Evolutionary conservation across 2,329 filamentous ascomycete genomes (phyloP).

Genomic region (Aureobasidium melanogenum): DNA sequence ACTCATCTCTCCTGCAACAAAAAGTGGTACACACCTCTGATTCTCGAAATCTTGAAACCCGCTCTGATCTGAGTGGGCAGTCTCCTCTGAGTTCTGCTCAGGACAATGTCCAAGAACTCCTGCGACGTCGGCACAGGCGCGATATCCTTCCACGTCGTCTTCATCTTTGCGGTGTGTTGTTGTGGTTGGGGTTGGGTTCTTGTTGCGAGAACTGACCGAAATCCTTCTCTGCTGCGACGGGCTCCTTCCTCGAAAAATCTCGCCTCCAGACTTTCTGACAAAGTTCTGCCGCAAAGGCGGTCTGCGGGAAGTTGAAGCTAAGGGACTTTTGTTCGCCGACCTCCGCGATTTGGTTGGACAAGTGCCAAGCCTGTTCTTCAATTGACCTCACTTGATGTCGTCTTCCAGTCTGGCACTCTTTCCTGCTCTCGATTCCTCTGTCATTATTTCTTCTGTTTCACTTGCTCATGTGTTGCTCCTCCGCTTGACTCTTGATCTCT

Average conservation of each 20-base stretch:
- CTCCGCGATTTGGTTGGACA: not conserved
- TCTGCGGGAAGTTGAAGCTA: not conserved
- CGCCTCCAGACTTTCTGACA: conserved; percentile 2
- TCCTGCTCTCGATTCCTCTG: too few relatives aligned
- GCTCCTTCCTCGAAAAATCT: not conserved
- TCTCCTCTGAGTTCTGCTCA: conserved; percentile 85
- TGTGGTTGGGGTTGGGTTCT: not conserved
- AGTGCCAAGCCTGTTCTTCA: not conserved
- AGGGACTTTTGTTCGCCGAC: not conserved
- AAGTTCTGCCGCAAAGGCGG: conserved; percentile 4
- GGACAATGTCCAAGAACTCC: conserved; percentile 96
- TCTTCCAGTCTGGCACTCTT: not conserved
- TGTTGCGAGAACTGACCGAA: conserved; percentile 5
- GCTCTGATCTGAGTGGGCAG: conserved; percentile 92
- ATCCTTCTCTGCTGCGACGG: not conserved
- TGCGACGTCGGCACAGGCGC: conserved; percentile 63
- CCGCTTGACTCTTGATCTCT: not conserved
- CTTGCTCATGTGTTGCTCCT: not conserved
- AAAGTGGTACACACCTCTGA: conserved; percentile 47
- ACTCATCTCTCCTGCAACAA: not conserved
- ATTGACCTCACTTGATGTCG: not conserved
- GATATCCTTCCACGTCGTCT: conserved; percentile 51
- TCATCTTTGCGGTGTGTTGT: conserved; percentile 35
- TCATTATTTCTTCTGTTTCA: not conserved
- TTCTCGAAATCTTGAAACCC: conserved; percentile 93